Conservation (phyloP, 768 basidiomycete genomes). For the Amanita polypyramis region DNA sequence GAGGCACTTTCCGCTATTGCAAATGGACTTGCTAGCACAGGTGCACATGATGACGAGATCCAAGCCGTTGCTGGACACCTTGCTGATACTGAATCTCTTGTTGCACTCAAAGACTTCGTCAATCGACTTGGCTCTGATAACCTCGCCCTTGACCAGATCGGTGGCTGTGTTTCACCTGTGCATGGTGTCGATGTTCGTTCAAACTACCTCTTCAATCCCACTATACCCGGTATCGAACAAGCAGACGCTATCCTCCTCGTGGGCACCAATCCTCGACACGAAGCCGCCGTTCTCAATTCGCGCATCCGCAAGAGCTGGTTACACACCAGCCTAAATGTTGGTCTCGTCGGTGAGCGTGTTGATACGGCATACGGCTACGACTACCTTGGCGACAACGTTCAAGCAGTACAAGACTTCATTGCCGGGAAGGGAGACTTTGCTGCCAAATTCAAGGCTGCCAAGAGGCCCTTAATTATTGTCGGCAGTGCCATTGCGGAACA, state of each 20-base stretch:
- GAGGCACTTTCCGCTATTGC: constrained; percentile 72
- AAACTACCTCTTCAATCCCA: constrained; percentile 94
- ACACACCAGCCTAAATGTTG: constrained; percentile 77
- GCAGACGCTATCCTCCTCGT: constrained; percentile 91
- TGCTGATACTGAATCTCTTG: constrained; percentile 89
- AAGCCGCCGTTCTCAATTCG: constrained; percentile 94
- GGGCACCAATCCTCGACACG: constrained; percentile 95
- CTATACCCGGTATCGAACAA: constrained; percentile 81
- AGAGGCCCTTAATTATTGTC: constrained; percentile 87
- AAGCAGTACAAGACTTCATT: constrained; percentile 68
- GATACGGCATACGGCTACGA: constrained; percentile 93
- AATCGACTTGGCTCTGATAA: constrained; percentile 96
- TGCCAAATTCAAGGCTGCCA: constrained; percentile 79
- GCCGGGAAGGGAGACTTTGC: constrained; percentile 74
- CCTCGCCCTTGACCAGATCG: constrained; percentile 64
- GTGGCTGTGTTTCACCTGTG: constrained; percentile 57
- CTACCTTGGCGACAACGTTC: constrained; percentile 69
- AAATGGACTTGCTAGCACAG: constrained; percentile 67
- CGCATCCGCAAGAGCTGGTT: constrained; percentile 94
- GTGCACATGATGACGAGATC: constrained; percentile 86
- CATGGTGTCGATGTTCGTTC: constrained; percentile 87
- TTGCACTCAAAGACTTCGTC: constrained; percentile 86
- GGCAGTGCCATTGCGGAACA: constrained; percentile 84
- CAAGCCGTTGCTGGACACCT: constrained; percentile 89
- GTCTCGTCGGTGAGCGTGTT: constrained; percentile 81